These are phyloP conservation scores for Scytalidium sp. DNA, from an alignment of 2,329 filamentous ascomycete species.

Conservation along the genomic window DNA sequence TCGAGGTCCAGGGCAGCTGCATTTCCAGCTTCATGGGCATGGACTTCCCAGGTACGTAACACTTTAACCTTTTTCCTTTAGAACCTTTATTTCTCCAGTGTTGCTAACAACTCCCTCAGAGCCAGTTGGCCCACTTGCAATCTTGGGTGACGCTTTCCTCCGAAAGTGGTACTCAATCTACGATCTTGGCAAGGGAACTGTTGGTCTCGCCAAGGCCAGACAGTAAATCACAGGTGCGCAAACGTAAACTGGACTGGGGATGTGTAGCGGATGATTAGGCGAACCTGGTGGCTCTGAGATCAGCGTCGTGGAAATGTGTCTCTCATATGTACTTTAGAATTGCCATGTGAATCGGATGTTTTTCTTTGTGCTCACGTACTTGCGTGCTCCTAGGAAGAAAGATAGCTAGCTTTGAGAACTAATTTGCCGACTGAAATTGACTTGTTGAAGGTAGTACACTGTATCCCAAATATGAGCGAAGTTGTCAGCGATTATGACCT, in stretches of 20 bases:
- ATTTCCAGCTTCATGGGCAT: slow-evolving; percentile 98
- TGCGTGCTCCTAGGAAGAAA: too few relatives aligned
- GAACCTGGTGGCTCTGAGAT: background rate
- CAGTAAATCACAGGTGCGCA: slow-evolving; percentile 8
- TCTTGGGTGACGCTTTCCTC: slow-evolving; percentile 85
- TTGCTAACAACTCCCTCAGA: slow-evolving; percentile 89
- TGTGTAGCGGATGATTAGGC: background rate
- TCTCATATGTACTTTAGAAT: background rate
- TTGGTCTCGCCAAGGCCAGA: slow-evolving; percentile 85
- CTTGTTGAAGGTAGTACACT: background rate
- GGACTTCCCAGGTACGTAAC: slow-evolving; percentile 79
- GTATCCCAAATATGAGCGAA: background rate
- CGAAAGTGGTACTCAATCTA: slow-evolving; percentile 95
- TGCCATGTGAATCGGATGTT: background rate
- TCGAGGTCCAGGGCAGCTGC: slow-evolving; percentile 92
- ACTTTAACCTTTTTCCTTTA: slow-evolving; percentile 81
- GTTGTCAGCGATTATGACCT: too few relatives aligned
- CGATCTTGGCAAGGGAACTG: slow-evolving; percentile 83
- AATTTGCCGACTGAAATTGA: background rate
- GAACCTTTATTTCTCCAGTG: too few relatives aligned
- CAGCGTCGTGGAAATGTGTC: background rate
- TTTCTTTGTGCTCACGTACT: background rate
- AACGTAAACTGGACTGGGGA: background rate
- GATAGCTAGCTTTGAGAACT: background rate
- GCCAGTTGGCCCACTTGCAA: slow-evolving; percentile 86